A percentile compares a stretch with the other conserved stretches of the same genome.
Conservation (phyloP, 2,329 filamentous ascomycete genomes). For the Hymenoscyphus repandus region DNA sequence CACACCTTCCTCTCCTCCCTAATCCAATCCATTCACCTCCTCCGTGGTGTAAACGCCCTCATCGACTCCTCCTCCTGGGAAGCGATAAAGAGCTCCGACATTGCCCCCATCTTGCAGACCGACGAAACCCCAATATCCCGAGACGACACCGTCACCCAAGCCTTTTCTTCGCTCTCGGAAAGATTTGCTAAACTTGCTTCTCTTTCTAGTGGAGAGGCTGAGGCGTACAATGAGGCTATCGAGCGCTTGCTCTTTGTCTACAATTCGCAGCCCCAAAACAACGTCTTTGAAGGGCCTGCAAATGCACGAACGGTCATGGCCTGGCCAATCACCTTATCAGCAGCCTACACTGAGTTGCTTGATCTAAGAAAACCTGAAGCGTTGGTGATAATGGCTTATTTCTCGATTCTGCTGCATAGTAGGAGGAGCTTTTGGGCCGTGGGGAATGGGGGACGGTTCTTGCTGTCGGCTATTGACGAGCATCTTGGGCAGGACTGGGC, state of each 20-base stretch:
- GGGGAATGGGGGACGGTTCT: conserved; percentile 19
- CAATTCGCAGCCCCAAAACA: conserved; percentile 5
- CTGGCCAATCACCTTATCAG: conserved; percentile 34
- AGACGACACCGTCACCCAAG: conserved; percentile 8
- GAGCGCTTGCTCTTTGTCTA: conserved; percentile 15
- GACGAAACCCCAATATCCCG: not conserved
- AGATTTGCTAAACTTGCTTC: conserved; percentile 2
- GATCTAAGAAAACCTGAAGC: conserved; percentile 30
- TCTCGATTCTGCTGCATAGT: conserved; percentile 32
- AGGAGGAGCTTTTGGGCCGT: conserved; percentile 23
- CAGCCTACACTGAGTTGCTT: conserved; percentile 31
- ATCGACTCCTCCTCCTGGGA: conserved; percentile 18
- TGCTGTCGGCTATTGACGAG: conserved; percentile 20
- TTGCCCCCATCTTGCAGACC: conserved; percentile 19
- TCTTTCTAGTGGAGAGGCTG: not conserved
- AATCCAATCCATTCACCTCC: conserved; percentile 25
- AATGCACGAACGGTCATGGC: conserved; percentile 24
- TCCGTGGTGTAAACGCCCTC: conserved; percentile 27
- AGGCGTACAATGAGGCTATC: conserved; percentile 11
- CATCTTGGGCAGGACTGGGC: conserved; percentile 19
- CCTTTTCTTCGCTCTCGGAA: conserved; percentile 3
- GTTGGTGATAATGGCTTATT: conserved; percentile 34
- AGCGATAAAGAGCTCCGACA: conserved; percentile 22
- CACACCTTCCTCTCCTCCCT: conserved; percentile 27
- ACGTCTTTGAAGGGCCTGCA: not conserved